Conservation (phyloP, 768 basidiomycete genomes). For the Multifurca ochricompacta region DNA sequence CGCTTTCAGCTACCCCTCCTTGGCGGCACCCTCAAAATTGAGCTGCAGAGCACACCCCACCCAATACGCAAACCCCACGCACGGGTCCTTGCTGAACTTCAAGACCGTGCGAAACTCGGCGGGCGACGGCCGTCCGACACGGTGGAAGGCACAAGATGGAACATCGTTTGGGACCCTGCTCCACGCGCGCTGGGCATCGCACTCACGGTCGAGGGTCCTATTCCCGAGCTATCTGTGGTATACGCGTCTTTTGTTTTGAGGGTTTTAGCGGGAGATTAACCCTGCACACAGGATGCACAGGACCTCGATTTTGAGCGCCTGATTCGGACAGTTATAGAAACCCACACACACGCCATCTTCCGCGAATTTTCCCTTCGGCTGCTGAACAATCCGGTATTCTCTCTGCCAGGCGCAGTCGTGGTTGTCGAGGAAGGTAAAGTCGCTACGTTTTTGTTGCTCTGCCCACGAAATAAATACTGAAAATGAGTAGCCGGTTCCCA, state of each 20-base stretch:
- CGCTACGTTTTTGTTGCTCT: not conserved
- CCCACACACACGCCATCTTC: conserved; percentile 59
- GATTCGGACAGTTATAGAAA: conserved; percentile 51
- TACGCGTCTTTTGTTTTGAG: conserved; percentile 26
- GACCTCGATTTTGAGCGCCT: conserved; percentile 70
- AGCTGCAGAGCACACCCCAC: conserved; percentile 51
- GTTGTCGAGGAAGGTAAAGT: conserved; percentile 48
- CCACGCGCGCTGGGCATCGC: conserved; percentile 55
- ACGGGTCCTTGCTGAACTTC: conserved; percentile 52
- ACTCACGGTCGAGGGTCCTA: conserved; percentile 41
- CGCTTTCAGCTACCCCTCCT: conserved; percentile 45
- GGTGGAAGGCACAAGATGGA: conserved; percentile 59
- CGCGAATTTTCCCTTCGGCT: conserved; percentile 48
- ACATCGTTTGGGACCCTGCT: conserved; percentile 73
- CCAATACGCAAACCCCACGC: conserved; percentile 48
- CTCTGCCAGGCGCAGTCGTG: conserved; percentile 49
- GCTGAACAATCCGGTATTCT: conserved; percentile 52
- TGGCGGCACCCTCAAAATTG: conserved; percentile 69
- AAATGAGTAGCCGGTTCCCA: conserved; percentile 39
- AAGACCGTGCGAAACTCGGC: conserved; percentile 51
- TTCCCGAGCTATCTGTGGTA: conserved; percentile 49
- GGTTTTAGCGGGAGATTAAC: not conserved
- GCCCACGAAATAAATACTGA: not conserved
- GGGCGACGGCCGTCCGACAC: conserved; percentile 60
- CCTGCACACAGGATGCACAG: conserved; percentile 43